Percentiles rank a stretch among this genome's conserved stretches.
Conservation (phyloP, 371 early-diverging fungal species). For the Quaeritorhiza haematococci region DNA sequence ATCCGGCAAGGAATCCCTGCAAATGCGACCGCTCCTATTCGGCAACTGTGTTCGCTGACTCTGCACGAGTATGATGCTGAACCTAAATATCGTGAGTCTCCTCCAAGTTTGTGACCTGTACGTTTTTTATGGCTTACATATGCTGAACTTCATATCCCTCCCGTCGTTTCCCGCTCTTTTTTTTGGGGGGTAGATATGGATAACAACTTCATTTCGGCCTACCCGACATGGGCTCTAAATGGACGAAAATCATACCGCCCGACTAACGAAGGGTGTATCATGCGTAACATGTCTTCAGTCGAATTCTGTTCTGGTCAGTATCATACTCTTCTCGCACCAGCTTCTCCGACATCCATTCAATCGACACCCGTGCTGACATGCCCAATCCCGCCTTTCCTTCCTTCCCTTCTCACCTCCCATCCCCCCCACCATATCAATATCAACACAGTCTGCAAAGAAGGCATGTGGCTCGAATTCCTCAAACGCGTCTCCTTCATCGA, state of each 20-base stretch:
- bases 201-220: constrained; percentile 39
- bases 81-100: constrained; percentile 23
- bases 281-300: constrained; percentile 53
- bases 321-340: background rate
- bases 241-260: constrained; percentile 42
- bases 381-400: too few relatives aligned
- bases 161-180: background rate
- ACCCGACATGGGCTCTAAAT: constrained; percentile 38
- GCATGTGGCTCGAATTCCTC: constrained; percentile 51
- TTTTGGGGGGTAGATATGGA: constrained; percentile 17
- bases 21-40: constrained; percentile 31
- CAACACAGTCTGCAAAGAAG: constrained; percentile 55
- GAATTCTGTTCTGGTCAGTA: constrained; percentile 36
- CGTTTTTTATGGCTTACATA: too few relatives aligned
- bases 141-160: constrained; percentile 3
- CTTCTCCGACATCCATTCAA: background rate
- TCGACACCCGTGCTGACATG: background rate
- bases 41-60: constrained; percentile 49
- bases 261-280: constrained; percentile 53
- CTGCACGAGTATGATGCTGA: constrained; percentile 51
- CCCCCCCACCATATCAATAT: too few relatives aligned
- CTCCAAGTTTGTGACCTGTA: constrained; percentile 3
- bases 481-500: constrained; percentile 45
- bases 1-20: constrained; percentile 28
- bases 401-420: too few relatives aligned